Base-by-base conservation (phyloP, 306 rosid species). In the Lagenaria siceraria region DNA sequence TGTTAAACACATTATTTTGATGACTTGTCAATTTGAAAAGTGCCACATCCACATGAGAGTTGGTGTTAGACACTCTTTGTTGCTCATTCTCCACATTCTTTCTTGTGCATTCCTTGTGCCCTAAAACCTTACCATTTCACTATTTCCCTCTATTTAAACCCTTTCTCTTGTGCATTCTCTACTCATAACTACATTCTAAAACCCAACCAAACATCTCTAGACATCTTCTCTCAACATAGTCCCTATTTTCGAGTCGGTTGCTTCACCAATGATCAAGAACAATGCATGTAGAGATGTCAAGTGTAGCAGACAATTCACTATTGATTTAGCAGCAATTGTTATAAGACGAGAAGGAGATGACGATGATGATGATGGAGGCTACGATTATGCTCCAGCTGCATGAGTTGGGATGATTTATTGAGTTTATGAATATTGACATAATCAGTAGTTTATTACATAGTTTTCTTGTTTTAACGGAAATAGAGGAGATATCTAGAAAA, bases 331-430 rank as follows among this genome's bases (percentile, higher is more conserved):
- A 14, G 1, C 6, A 7, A 33, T 21, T 3, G 1, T 74, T 2
- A 19, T 49, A 29, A 15, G 7, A 11, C 25, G 14, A 29, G 77
- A 54, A 74, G 77, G 62, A 10, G 77, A 74, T 35, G 76, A 71
- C 59, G 61, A 74, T 2, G 61, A 74, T 0, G 77, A 74, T 4
- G 61, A 74, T 54, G 54, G 27, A 27, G 4, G 46, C 10, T 54
- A 51, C 2, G 77, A 74, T 18, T 74, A 74, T 3, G 77, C 77
- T 52, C 77, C 63, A 1, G 77, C 77, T 4, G 77, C 77, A 29
- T 73, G 17, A 73, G 0, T 17, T 51, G 1, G 14, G 7, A 14
- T 9, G 4, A 5, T 1, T n/a, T 49, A 9, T 2, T 42, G 14
- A 42, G 14, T 40, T 40, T 40, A 40, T 38, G 43, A 8, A 38